Evolutionary conservation across 176 grass and related monocot genomes (phyloP), one percentile per base, ranked within the genome.

Genomic region (Eragrostis nindensis): DNA sequence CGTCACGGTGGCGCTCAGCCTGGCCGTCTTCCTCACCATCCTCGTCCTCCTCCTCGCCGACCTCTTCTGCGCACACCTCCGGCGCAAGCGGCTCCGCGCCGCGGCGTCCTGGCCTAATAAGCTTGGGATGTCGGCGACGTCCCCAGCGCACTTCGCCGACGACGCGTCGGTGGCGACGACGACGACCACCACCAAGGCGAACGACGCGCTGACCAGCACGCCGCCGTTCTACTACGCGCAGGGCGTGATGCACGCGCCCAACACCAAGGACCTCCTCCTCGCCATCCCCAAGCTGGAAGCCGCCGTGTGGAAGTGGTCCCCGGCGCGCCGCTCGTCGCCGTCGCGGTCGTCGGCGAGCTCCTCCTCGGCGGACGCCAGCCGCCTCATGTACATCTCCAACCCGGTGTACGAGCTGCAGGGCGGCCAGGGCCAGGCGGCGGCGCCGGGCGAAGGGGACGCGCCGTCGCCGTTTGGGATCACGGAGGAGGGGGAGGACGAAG

Each of bases 161-260:
- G 70, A 76, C 36, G 82, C 26, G 71, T 17, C 78, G 27, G 72
- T 82, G 48, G 78, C 73, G 9, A 82, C 78, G 11, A 66, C 76
- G 13, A 12, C 82, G 1, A 63, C 81, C 2, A 74, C 75, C 11
- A 1, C 62, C 6, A 21, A 52, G 4, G 41, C 54, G 18, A 81
- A n/a, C 55, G 82, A 71, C 71, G 87, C 83, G 66, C 83, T 90
- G 49, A n/a, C 78, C 16, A 30, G 73, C 83, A 86, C 87, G 49
- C 73, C 83, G 67, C 83, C 87, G 13, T 90, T 86, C 78, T 90
- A 90, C 73, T 90, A 90, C 79, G 73, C 79, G 73, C 88, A 90
- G 41, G 87, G 78, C 87, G 78, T 90, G n/a, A 71, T 90, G 78
- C 53, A 77, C 49, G 79, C 83, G 59, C 41, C 83, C 67, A 52